Percentiles rank a stretch among this genome's conserved stretches.
These are phyloP conservation scores for Fusarium musae DNA, from an alignment of 2,329 filamentous ascomycete genomes.

Conservation along the genomic window DNA sequence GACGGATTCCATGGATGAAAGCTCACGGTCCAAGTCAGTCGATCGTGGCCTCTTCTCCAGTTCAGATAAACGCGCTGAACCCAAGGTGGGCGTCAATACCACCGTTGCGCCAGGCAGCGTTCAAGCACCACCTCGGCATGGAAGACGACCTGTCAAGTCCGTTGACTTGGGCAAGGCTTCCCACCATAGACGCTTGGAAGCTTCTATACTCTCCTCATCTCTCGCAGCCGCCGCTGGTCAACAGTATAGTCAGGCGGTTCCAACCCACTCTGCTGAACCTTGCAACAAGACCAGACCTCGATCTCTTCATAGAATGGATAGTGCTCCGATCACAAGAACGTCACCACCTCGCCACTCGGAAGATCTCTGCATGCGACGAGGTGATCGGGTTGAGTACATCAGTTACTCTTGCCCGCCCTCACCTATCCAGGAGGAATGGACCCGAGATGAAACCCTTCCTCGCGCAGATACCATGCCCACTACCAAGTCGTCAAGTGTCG, in stretches of 20 bases:
- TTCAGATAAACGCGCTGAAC: constrained; percentile 71
- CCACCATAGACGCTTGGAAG: constrained; percentile 46
- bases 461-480: constrained; percentile 57
- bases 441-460: constrained; percentile 46
- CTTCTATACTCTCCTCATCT: constrained; percentile 54
- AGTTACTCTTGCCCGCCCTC: constrained; percentile 57
- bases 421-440: constrained; percentile 55
- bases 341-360: constrained; percentile 29
- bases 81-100: constrained; percentile 72
- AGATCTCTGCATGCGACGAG: constrained; percentile 18
- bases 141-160: constrained; percentile 59
- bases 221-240: constrained; percentile 52
- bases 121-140: constrained; percentile 57
- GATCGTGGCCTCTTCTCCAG: constrained; percentile 70
- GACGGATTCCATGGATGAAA: constrained; percentile 56
- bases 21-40: constrained; percentile 68
- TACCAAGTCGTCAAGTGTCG: constrained; percentile 62
- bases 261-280: constrained; percentile 52
- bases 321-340: constrained; percentile 32
- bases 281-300: constrained; percentile 57
- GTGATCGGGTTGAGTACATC: constrained; percentile 36
- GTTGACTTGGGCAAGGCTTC: constrained; percentile 51
- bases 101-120: constrained; percentile 70
- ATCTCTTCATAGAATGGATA: constrained; percentile 59
- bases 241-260: constrained; percentile 58